phyloP scores from a whole-genome alignment of 441 rosid genomes.

The Pelargonium australe region DNA sequence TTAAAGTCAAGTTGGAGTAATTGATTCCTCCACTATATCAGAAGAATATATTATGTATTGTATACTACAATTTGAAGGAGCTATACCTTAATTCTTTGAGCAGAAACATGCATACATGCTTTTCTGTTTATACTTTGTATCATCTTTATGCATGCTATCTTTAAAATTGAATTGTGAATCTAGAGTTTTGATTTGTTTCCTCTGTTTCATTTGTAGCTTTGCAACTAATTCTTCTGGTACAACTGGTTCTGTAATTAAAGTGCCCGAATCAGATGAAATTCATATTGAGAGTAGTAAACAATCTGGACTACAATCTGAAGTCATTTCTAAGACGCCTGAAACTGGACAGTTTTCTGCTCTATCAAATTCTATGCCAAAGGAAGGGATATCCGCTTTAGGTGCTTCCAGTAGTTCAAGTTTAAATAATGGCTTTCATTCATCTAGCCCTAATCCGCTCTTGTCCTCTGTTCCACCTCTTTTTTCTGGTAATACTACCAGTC shows the following conservation, averaged over 20 bases:
- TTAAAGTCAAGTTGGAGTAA: neutral
- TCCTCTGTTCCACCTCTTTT: conserved; percentile 23
- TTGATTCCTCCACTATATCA: neutral
- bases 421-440: conserved; percentile 41
- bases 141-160: neutral
- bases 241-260: conserved; percentile 27
- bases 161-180: neutral
- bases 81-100: too few relatives aligned
- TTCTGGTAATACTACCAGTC: conserved; percentile 26
- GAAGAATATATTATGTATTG: too few relatives aligned
- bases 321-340: conserved; percentile 21
- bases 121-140: neutral
- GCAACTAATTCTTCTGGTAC: conserved; percentile 28
- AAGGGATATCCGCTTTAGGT: conserved; percentile 40
- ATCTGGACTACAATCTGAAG: conserved; percentile 17
- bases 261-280: conserved; percentile 37
- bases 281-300: conserved; percentile 27
- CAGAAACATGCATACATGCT: neutral
- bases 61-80: too few relatives aligned
- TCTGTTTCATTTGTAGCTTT: conserved; percentile 32
- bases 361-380: conserved; percentile 30
- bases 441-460: conserved; percentile 29
- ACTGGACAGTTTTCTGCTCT: conserved; percentile 29
- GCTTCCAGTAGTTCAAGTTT: conserved; percentile 25
- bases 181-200: neutral